These are phyloP conservation scores for Odontarrhena argentea DNA, from an alignment of 345 rosid genomes.

Conservation along the genomic window DNA sequence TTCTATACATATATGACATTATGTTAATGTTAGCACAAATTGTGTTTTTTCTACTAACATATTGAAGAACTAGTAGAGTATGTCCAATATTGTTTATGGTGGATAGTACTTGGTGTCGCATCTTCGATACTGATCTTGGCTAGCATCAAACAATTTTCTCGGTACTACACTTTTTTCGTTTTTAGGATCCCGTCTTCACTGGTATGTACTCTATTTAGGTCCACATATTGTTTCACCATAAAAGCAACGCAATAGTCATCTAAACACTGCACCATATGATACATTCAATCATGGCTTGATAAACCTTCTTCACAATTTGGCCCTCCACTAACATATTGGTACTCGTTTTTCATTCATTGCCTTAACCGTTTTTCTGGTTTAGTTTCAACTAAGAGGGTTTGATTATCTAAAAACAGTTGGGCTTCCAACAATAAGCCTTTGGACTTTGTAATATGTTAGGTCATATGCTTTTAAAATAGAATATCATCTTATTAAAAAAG, in stretches of 20 bases:
- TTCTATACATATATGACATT: too few relatives aligned
- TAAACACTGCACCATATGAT: constrained; percentile 80
- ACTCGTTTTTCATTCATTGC: constrained; percentile 6
- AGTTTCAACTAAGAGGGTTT: too few relatives aligned
- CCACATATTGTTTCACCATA: constrained; percentile 85
- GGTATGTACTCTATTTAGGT: constrained; percentile 85
- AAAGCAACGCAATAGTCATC: constrained; percentile 85
- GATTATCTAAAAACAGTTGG: too few relatives aligned
- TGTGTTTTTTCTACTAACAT: constrained; percentile 46
- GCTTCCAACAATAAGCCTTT: too few relatives aligned
- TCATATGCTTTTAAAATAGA: too few relatives aligned
- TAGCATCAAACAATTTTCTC: constrained; percentile 32
- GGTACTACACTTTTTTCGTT: background rate
- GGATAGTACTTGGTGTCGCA: constrained; percentile 85
- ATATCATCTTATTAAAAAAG: too few relatives aligned
- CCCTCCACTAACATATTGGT: constrained; percentile 54
- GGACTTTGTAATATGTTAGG: too few relatives aligned
- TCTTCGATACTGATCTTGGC: constrained; percentile 86
- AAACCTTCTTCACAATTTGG: constrained; percentile 77
- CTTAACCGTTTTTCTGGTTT: too few relatives aligned
- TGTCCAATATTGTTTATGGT: constrained; percentile 69
- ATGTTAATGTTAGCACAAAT: background rate
- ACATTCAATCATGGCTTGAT: constrained; percentile 86
- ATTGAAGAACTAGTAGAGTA: constrained; percentile 63
- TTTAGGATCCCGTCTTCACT: constrained; percentile 86